Percentiles rank a stretch among this genome's conserved stretches.
phyloP scores from a whole-genome alignment of 2,329 filamentous ascomycete genomes.

The Fusarium falciforme region DNA sequence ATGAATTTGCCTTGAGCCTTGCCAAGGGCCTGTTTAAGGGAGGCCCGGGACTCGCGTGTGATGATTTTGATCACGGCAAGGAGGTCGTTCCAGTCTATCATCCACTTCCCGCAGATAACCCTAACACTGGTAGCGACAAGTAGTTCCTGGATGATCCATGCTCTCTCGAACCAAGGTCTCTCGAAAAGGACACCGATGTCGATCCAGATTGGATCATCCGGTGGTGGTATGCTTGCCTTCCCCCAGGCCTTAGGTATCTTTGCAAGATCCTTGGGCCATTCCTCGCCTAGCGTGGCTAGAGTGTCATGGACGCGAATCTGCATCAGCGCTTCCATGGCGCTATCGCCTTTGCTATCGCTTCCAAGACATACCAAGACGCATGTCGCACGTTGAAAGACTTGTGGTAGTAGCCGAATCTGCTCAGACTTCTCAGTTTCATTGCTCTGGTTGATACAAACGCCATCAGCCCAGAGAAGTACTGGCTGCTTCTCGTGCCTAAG shows the following conservation, averaged over 20 bases:
- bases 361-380: neutral
- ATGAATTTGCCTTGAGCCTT: neutral
- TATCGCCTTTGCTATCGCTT: neutral
- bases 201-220: neutral
- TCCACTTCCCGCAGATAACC: neutral
- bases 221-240: neutral
- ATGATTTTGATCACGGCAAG: neutral
- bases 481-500: neutral
- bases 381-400: neutral
- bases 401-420: neutral
- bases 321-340: neutral
- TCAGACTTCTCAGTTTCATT: neutral
- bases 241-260: neutral
- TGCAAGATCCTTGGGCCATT: neutral
- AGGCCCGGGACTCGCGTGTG: no score
- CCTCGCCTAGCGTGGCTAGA: neutral
- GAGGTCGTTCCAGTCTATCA: neutral
- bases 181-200: neutral
- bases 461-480: neutral
- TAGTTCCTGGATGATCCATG: neutral
- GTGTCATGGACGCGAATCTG: neutral
- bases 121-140: neutral
- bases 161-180: neutral
- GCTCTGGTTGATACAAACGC: neutral
- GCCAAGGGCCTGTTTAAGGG: neutral